phyloP scores from a whole-genome alignment of 164 flowering plant genomes.

The Magnolia officinalis region DNA sequence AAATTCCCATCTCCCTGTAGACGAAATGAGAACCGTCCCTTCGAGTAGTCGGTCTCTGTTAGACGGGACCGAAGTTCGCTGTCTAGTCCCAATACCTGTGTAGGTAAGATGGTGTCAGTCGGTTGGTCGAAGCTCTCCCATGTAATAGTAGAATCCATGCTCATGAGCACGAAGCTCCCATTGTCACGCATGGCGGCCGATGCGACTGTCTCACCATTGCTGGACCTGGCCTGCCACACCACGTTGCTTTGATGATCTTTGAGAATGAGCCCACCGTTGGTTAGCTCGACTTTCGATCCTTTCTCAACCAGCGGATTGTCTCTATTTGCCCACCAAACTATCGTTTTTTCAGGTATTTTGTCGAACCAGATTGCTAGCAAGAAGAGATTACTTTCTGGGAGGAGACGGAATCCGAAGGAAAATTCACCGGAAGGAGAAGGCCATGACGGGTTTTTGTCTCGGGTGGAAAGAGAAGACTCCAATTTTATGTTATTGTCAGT shows the following conservation, averaged over 20 bases:
- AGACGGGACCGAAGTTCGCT: constrained; percentile 16
- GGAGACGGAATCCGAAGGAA: constrained; percentile 27
- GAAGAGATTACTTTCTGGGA: constrained; percentile 8
- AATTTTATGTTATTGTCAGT: constrained; percentile 2
- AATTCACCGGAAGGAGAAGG: constrained; percentile 34
- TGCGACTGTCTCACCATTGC: constrained; percentile 1
- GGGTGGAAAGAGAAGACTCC: constrained; percentile 28
- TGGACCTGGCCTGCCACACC: constrained; percentile 11
- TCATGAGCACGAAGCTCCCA: constrained; percentile 37
- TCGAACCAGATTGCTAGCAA: constrained; percentile 34
- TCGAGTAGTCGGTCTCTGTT: constrained; percentile 20
- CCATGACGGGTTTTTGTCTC: constrained; percentile 19
- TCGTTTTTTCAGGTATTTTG: constrained; percentile 27
- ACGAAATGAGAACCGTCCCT: constrained; percentile 7
- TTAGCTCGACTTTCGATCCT: constrained; percentile 22
- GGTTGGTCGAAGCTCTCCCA: constrained; percentile 39
- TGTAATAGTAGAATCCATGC: neutral
- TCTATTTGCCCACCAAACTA: neutral
- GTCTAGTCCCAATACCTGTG: constrained; percentile 15
- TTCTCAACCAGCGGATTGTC: constrained; percentile 1
- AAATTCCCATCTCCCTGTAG: constrained; percentile 26
- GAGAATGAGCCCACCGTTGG: constrained; percentile 14
- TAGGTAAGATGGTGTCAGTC: constrained; percentile 38
- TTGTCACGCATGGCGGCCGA: constrained; percentile 40
- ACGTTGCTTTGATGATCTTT: constrained; percentile 1